Evolutionary conservation across 2,329 filamentous ascomycete genomes (phyloP).

Genomic region (Cladosporium sp.): DNA sequence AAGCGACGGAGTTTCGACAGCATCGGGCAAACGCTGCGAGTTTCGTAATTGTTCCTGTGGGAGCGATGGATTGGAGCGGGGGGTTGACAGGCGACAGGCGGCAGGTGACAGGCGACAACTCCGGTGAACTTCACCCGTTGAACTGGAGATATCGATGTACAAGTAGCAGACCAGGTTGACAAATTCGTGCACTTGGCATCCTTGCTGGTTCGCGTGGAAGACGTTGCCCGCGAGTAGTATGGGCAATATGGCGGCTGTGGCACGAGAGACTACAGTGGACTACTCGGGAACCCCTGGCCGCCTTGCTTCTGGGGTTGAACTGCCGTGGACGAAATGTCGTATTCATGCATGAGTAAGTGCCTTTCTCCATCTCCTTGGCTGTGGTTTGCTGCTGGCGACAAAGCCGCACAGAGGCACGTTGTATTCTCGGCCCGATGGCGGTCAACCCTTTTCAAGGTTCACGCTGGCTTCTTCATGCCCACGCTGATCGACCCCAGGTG

Average conservation of each 20-base stretch:
- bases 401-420: neutral
- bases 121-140: neutral
- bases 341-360: neutral
- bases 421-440: neutral
- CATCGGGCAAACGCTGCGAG: neutral
- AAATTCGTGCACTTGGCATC: neutral
- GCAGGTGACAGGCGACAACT: neutral
- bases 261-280: neutral
- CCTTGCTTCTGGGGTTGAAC: neutral
- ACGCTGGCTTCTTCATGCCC: slow-evolving; percentile 8
- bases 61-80: neutral
- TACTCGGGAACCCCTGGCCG: neutral
- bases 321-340: neutral
- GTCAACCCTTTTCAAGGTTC: neutral
- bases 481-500: neutral
- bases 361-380: neutral
- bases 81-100: neutral
- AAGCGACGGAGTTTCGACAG: neutral
- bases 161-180: neutral
- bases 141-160: neutral
- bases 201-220: neutral
- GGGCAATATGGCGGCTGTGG: neutral
- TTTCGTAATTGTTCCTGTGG: neutral
- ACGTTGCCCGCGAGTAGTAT: neutral
- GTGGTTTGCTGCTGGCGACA: neutral